Base-by-base conservation (phyloP, 441 rosid genomes). In the Populus hybrid region DNA sequence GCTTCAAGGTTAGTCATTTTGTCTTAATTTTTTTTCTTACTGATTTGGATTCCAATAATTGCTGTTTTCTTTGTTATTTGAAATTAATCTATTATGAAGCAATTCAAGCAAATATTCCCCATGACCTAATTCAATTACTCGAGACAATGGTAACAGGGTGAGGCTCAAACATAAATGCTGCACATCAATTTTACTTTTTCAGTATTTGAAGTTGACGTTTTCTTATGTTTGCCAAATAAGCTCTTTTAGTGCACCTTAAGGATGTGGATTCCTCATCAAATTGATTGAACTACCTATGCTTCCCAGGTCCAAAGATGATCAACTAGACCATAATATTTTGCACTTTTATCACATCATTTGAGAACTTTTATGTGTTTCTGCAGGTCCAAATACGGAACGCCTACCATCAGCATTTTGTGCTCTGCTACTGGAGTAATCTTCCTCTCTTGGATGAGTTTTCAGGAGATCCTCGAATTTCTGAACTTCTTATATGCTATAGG, bases 361-460 rank as follows among this genome's bases (percentile, higher is more conserved):
- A 1, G 7, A 14, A 16, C 26, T 75, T 75, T 38, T 2, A 42
- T 72, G 77, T 38, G 61, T 9, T 76, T 65, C 35, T 83, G 81
- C 83, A 92, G 96, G 78, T 93, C 96, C 0, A 93, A 91, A 83
- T 84, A 92, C 21, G 98, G 97, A 77, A 95, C 99, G 35, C 99
- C 99, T n/a, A 89, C 97, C 3, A 35, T 92, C 26, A 91, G 97
- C 90, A 95, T 95, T 16, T 75, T 95, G 36, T 92, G 88, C 81
- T 93, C 99, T 11, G 96, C 99, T 3, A 85, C 88, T 12, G 98
- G 99, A 82, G 96, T 95, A 24, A 82, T 95, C 78, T 89, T 92
- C 90, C 72, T 93, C 76, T 95, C 99, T 0, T 95, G 98, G 96
- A 87, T 95, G 95, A 89, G 95, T 83, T 95, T 95, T 74, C 97